Evolutionary conservation across 2,329 filamentous ascomycete species (phyloP), one percentile per base, ranked within the genome.

Genomic region (Zymoseptoria passerinii): DNA sequence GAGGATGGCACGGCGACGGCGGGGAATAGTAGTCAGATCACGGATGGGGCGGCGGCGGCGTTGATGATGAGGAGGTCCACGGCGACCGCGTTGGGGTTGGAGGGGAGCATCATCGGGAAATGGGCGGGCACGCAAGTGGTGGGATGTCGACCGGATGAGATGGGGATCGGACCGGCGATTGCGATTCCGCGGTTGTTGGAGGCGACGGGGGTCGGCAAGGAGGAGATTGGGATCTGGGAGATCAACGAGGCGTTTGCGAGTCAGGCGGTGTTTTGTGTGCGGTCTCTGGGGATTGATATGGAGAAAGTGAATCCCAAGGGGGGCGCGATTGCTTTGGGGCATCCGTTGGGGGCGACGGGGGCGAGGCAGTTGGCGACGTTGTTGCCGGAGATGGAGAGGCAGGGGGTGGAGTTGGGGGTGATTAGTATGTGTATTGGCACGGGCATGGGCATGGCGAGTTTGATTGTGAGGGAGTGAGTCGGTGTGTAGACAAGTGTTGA

Each of bases 321-420:
- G 61, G 92, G 92, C 29, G 92, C 92, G 2, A 96, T 96, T 73
- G 92, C 92, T n/a, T 76, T 96, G 23, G 92, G 92, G 1, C 92
- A 96, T 73, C 92, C 92, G 5, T 80, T 96, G 1, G 92, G 92
- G 52, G 92, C 91, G 29, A 96, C 92, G 4, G 90, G 90, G 35
- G 90, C 88, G 28, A 80, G 92, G 65, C 87, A 95, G 81, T 75
- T 91, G 67, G 84, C 84, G 52, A 92, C 89, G 54, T 73, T 92
- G 78, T 71, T 95, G 76, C 71, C 82, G 74, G 80, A 87, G 77
- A 70, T 89, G 83, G 76, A 83, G 74, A 74, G 89, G 66, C 81
- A 80, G 56, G 82, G 84, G 0, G 80, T 88, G 59, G 81, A 92
- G 73, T 78, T 95, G 52, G 91, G 92, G 65, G 89, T 96, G 50